Evolutionary conservation across 768 basidiomycete genomes (phyloP), one percentile per base, ranked within the genome.

Genomic region (Mycena pura): DNA sequence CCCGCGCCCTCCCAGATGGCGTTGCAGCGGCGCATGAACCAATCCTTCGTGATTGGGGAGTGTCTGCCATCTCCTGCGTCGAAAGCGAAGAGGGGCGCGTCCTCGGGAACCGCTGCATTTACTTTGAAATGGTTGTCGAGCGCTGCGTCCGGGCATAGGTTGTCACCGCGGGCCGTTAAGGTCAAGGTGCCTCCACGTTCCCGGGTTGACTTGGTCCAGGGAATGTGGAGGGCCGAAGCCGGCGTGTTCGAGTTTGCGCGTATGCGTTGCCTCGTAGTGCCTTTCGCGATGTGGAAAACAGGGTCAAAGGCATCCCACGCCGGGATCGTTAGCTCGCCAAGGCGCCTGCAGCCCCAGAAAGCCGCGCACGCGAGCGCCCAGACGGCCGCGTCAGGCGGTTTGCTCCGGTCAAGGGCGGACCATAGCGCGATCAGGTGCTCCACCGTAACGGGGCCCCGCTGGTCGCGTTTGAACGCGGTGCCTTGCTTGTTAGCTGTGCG

Each of bases 291-390:
- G 53, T 71, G 68, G 11, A 51, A 53, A 2, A 25, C 24, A 14
- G 69, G 49, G 32, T 70, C 55, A 25, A 72, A 70, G 5, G 49
- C 13, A 19, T 50, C 43, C 2, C 11, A 28, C 4, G 60, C 61
- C 5, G 65, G 64, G 1, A 72, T 45, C 3, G 68, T 54, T 0
- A 75, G 52, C 36, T 78, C 72, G 1, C 76, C 72, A 0, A 77
- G 60, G 1, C 69, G 54, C 17, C 74, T 69, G 45, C 74, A 75
- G 2, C 68, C 63, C 72, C 74, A 80, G 56, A 81, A 82, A 5
- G 77, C 72, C 1, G 66, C 51, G 4, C 57, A 56, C 0, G 78
- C 78, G 1, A 70, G 50, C 0, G 76, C 76, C 63, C 66, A 76
- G 2, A 78, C 68, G 0, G 76, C 73, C 2, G 70, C 65, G 43